Conservation (phyloP, 345 rosid species). For the Erucastrum elatum region DNA sequence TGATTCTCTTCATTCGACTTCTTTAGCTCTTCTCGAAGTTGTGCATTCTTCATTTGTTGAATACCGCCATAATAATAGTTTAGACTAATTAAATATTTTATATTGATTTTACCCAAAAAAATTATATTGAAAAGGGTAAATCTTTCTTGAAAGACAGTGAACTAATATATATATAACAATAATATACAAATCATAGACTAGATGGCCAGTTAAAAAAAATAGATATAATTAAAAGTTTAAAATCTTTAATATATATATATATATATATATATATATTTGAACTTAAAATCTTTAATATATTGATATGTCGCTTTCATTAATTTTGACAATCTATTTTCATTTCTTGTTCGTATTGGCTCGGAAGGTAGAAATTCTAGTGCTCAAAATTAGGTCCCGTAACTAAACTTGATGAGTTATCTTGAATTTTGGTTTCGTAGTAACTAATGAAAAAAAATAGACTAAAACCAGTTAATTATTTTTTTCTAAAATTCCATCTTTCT, state of each 20-base stretch:
- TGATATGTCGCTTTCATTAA: not conserved
- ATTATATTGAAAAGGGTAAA: not conserved
- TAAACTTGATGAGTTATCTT: not conserved
- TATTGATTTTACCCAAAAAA: not conserved
- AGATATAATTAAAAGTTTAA: not conserved
- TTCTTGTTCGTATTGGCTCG: not conserved
- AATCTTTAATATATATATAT: not conserved
- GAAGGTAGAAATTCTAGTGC: not conserved
- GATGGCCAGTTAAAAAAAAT: not conserved
- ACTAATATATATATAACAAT: not conserved
- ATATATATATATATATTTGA: too few species aligned
- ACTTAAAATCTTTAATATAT: not conserved
- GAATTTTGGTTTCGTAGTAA: not conserved
- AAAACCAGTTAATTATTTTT: not conserved
- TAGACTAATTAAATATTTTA: not conserved
- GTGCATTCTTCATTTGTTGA: constrained; percentile 38
- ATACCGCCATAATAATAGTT: constrained; percentile 3
- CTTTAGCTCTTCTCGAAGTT: constrained; percentile 69
- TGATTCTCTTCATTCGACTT: constrained; percentile 68
- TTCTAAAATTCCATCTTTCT: not conserved
- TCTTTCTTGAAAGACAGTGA: not conserved
- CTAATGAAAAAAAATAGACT: not conserved
- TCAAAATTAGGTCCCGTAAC: not conserved
- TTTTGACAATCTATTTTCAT: not conserved
- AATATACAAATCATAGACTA: not conserved